These are phyloP conservation scores for Aspergillus niger DNA, from an alignment of 2,329 filamentous ascomycete genomes.

Conservation along the genomic window DNA sequence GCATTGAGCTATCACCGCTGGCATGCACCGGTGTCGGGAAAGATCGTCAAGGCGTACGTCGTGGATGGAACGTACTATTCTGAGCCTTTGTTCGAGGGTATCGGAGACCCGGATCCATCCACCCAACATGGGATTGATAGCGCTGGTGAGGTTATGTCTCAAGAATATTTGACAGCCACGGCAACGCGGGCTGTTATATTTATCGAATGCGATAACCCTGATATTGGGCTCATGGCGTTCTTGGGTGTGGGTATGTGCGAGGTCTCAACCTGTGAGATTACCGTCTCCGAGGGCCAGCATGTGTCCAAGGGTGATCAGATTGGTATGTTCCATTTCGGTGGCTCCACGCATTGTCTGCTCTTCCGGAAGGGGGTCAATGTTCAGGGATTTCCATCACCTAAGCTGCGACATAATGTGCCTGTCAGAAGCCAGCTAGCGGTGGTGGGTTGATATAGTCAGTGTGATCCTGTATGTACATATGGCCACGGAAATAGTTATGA, in stretches of 20 bases:
- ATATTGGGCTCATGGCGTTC: conserved; percentile 70
- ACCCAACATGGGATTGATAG: conserved; percentile 29
- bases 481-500: too few species aligned
- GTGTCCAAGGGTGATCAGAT: conserved; percentile 70
- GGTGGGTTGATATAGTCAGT: neutral
- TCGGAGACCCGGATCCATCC: conserved; percentile 34
- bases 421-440: conserved; percentile 30
- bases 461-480: neutral
- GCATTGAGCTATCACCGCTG: conserved; percentile 71
- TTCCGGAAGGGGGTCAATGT: conserved; percentile 50
- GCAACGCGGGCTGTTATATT: conserved; percentile 71
- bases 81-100: conserved; percentile 57
- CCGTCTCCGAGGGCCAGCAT: conserved; percentile 65
- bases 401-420: conserved; percentile 28
- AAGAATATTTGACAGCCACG: conserved; percentile 68
- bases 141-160: conserved; percentile 44
- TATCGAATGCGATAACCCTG: conserved; percentile 67
- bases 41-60: conserved; percentile 58
- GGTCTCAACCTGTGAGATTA: conserved; percentile 72
- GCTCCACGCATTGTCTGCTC: conserved; percentile 68
- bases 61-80: conserved; percentile 69
- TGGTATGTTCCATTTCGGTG: conserved; percentile 82
- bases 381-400: conserved; percentile 30
- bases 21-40: conserved; percentile 69
- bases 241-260: conserved; percentile 76